These are phyloP conservation scores for Geotrichum reessii DNA, from an alignment of 1,139 yeast genomes.

Conservation along the genomic window DNA sequence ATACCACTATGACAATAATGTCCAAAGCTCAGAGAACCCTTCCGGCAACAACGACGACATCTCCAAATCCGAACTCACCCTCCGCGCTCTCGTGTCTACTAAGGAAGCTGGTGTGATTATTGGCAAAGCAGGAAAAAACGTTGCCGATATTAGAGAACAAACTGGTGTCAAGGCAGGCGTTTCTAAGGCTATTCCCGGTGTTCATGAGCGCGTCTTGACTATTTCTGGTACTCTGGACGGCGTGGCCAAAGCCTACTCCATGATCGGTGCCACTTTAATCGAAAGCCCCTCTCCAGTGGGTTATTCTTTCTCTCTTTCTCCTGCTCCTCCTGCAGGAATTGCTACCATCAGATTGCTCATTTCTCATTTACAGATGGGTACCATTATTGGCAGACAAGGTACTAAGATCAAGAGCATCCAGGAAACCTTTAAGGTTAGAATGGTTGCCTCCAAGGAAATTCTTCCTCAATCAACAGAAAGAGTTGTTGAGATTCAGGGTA, in stretches of 20 bases:
- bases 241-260: slow-evolving; percentile 65
- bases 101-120: slow-evolving; percentile 90
- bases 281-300: slow-evolving; percentile 36
- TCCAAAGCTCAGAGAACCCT: slow-evolving; percentile 1
- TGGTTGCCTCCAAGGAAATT: slow-evolving; percentile 84
- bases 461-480: slow-evolving; percentile 83
- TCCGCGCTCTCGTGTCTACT: slow-evolving; percentile 69
- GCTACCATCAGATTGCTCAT: slow-evolving; percentile 65
- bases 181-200: slow-evolving; percentile 73
- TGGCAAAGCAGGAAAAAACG: slow-evolving; percentile 80
- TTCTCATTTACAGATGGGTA: slow-evolving; percentile 86
- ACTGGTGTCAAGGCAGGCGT: slow-evolving; percentile 87
- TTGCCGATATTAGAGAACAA: slow-evolving; percentile 68
- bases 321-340: slow-evolving; percentile 48
- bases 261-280: slow-evolving; percentile 61
- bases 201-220: slow-evolving; percentile 78
- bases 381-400: slow-evolving; percentile 84
- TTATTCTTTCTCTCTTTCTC: slow-evolving; percentile 46
- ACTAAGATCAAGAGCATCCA: slow-evolving; percentile 76
- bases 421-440: slow-evolving; percentile 61
- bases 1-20: not conserved
- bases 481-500: slow-evolving; percentile 82
- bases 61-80: slow-evolving; percentile 25
- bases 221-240: slow-evolving; percentile 74
- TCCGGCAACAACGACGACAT: slow-evolving; percentile 17